Percentiles rank a stretch among this genome's conserved stretches.
These are phyloP conservation scores for Talaromyces stipitatus DNA, from an alignment of 495 filamentous ascomycete genomes.

Conservation along the genomic window DNA sequence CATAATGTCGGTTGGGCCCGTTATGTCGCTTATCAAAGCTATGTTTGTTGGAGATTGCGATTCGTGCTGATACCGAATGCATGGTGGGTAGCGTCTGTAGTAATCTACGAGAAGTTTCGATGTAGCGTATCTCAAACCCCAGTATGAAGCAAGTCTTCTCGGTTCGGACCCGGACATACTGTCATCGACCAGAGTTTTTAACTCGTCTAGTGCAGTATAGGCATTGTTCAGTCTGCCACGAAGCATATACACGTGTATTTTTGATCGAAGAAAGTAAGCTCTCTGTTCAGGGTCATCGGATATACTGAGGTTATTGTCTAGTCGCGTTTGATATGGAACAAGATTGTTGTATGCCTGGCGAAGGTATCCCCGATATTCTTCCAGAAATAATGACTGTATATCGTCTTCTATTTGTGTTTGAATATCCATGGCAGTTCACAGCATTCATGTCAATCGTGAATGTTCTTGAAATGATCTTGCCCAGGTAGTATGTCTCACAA, in stretches of 20 bases:
- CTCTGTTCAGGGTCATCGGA: not conserved
- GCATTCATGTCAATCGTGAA: not conserved
- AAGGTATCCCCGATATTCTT: conserved; percentile 17
- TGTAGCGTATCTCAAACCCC: conserved; percentile 18
- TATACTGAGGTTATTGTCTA: not conserved
- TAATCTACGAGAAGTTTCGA: conserved; percentile 16
- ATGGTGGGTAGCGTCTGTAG: conserved; percentile 15
- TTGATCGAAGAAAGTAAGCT: conserved; percentile 16
- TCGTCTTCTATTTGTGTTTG: not conserved
- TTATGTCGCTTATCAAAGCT: not conserved
- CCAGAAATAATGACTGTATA: conserved; percentile 15
- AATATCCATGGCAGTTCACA: not conserved
- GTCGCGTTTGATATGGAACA: conserved; percentile 10
- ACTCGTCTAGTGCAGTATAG: conserved; percentile 7
- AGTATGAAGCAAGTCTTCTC: conserved; percentile 11
- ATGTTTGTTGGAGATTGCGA: conserved; percentile 7
- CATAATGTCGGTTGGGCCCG: conserved; percentile 10
- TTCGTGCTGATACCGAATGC: conserved; percentile 18
- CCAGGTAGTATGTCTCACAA: too few relatives aligned
- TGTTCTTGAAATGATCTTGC: too few relatives aligned
- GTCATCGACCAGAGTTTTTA: conserved; percentile 8
- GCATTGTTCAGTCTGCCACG: conserved; percentile 15
- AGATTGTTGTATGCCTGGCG: conserved; percentile 6
- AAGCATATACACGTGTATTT: conserved; percentile 11
- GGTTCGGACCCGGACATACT: not conserved